These are phyloP conservation scores for Durusdinium trenchii DNA, from an alignment of 73 alveolate genomes.

Conservation along the genomic window DNA sequence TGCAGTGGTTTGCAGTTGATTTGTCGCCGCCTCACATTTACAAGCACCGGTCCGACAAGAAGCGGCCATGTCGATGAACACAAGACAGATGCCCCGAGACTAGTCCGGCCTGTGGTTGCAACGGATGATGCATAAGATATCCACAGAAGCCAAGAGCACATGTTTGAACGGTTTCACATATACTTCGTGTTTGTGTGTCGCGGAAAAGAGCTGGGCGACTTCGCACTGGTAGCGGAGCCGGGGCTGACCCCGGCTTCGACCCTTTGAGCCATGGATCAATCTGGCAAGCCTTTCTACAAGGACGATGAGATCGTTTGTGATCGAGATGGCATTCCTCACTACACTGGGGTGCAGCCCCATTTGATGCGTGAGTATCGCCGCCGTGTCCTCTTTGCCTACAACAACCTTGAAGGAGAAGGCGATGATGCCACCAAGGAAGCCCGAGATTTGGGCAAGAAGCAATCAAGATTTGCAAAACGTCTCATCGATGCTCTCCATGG, in stretches of 20 bases:
- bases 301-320: not conserved
- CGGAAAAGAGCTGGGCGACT: no score
- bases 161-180: no score
- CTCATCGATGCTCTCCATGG: conserved; percentile 52
- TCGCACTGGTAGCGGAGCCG: conserved; percentile 56
- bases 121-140: no score
- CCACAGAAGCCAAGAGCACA: no score
- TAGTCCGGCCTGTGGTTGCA: no score
- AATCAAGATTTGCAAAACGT: not conserved
- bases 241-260: not conserved
- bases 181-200: no score
- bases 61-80: no score
- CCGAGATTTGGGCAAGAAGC: not conserved
- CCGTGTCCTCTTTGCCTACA: not conserved
- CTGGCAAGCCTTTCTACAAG: not conserved
- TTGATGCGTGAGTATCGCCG: conserved; percentile 25
- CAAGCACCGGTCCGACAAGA: no score
- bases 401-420: not conserved
- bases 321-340: conserved; percentile 6
- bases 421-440: not conserved
- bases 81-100: no score
- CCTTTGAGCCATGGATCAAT: not conserved
- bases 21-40: no score
- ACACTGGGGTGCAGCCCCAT: not conserved
- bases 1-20: no score